Evolutionary conservation across 2,329 filamentous ascomycete genomes (phyloP), one percentile per base, ranked within the genome.

Genomic region (Scedosporium aurantiacum): DNA sequence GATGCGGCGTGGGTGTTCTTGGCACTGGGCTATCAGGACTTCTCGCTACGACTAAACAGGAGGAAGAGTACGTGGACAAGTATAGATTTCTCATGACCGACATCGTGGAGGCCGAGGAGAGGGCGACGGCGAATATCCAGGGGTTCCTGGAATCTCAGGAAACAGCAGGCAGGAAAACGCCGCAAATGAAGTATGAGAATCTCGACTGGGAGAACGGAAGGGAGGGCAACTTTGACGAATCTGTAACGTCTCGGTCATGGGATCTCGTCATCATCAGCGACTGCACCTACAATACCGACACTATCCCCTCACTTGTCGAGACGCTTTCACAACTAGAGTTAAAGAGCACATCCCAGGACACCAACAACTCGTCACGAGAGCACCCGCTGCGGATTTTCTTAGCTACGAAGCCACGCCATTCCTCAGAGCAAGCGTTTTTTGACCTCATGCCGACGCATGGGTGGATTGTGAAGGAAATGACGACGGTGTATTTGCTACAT

Each of bases 201-300:
- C 72, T 84, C 10, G 80, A 84, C 69, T 85, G 82, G 82, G 76
- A 82, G 23, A 74, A 81, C 37, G 82, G 79, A 0, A 70, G 73
- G 28, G 63, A 69, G 1, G 80, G 79, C 0, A 61, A 58, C 0
- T 80, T 84, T 63, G 79, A 78, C 0, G 65, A 71, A 0, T 67
- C 74, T 25, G 74, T 73, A 1, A 64, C 66, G n/a, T 70, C 73
- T 0, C 70, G 69, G 2, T 63, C 68, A 2, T 85, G 81, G 81
- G 78, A 84, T 63, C 70, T 84, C 4, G 67, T 83, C 56, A 73
- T 83, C 60, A 71, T 85, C 23, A 83, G 81, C 67, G 82, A 85
- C 68, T 84, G 82, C 74, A 84, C 82, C 0, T 85, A 85, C 73
- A 85, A 85, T 63, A 78, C 77, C 60, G 82, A 84, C 67, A 78